Evolutionary conservation across 768 basidiomycete genomes (phyloP), one percentile per base, ranked within the genome.

Genomic region (Clavaria fumosa): DNA sequence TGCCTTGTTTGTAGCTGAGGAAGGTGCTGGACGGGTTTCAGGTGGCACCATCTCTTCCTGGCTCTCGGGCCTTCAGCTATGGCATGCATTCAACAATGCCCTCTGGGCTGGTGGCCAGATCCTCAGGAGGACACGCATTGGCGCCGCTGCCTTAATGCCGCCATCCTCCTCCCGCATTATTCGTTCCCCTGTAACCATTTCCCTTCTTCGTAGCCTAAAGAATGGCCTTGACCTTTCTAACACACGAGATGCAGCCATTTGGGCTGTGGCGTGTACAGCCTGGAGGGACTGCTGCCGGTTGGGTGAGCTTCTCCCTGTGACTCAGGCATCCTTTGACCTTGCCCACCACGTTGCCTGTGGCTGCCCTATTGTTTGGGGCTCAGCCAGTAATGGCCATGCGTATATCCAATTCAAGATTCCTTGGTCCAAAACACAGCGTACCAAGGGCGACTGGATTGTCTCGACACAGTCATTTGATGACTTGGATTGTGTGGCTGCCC

Each of bases 91-190:
- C 7, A 47, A 62, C 23, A 35, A 49, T 4, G 61, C 62, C 2
- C 47, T 44, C 0, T 66, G 64, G 66, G 12, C 43, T 21, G 57
- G 59, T 1, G 51, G 51, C 7, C 49, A 55, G n/a, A 34, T 47
- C 1, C 51, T 57, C 0, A 36, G 48, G 2, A 33, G 53, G 0
- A 44, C 47, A 0, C 38, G 41, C 0, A 23, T 32, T 7, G 17
- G 49, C 1, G 40, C 54, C 5, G 41, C 32, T 34, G 46, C 59
- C 45, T 35, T 40, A 34, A 48, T 23, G 31, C 55, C 42, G 1
- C 11, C 20, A 19, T 45, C 42, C 39, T 39, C 6, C 33, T 44
- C 1, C 41, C 52, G 0, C 50, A 44, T n/a, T n/a, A n/a, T n/a
- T 5, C 47, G 57, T 0, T 42, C 53, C 1, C 65, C 62, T 0